These are phyloP conservation scores for Aspergillus tanneri DNA, from an alignment of 2,329 filamentous ascomycete genomes.

Conservation along the genomic window DNA sequence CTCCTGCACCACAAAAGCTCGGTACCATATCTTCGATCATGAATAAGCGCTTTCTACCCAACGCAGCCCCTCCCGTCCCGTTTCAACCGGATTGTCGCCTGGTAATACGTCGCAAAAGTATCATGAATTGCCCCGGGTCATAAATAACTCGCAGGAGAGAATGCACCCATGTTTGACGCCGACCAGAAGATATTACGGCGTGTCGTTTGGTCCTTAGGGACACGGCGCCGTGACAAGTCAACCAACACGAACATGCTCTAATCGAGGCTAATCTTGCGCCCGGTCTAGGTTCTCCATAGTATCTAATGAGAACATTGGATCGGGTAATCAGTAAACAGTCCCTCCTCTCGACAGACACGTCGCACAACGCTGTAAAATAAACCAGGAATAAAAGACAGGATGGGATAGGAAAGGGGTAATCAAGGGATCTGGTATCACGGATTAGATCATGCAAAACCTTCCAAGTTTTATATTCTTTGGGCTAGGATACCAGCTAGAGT, in stretches of 20 bases:
- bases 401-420: not conserved
- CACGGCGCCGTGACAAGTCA: not conserved
- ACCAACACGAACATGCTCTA: not conserved
- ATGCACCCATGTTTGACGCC: not conserved
- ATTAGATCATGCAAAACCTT: not conserved
- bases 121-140: not conserved
- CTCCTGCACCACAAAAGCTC: constrained; percentile 2
- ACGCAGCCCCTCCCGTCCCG: not conserved
- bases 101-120: not conserved
- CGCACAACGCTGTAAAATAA: not conserved
- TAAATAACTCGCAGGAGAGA: not conserved
- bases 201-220: not conserved
- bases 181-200: not conserved
- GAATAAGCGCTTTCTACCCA: constrained; percentile 17
- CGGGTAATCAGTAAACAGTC: not conserved
- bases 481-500: not conserved
- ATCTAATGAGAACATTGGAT: not conserved
- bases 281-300: not conserved
- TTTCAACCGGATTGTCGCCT: not conserved
- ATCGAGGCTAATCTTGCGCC: not conserved
- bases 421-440: not conserved
- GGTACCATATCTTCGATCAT: constrained; percentile 20
- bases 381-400: not conserved
- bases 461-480: constrained; percentile 1
- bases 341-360: not conserved